Evolutionary conservation across 2,329 filamentous ascomycete genomes (phyloP), one percentile per base, ranked within the genome.

Genomic region (Alternaria brassicicola): DNA sequence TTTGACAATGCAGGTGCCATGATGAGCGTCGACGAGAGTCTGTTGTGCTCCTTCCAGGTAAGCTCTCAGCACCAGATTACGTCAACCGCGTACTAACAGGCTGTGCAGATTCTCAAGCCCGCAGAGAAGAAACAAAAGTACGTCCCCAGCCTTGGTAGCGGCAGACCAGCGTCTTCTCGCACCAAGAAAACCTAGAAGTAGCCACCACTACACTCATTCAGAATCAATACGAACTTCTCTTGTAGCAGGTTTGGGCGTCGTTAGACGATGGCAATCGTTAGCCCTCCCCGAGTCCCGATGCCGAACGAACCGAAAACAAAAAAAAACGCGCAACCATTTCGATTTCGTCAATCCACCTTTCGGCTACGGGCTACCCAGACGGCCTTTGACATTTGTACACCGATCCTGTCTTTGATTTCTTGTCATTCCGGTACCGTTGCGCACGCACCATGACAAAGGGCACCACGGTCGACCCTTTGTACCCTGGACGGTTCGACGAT

Each of bases 91-190:
- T 30, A 61, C 73, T 75, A 62, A 76, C 57, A 57, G 52, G 26
- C 26, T 23, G 15, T 41, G 10, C 57, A 96, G 92, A 98, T 99
- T 78, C 86, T 99, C 84, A 99, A 98, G 85, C 95, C 95, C 76
- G 95, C 95, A 81, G 95, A 99, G 88, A 99, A 99, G 89, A 99
- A 99, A 89, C 94, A 97, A 92, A 98, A 98, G 93, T 98, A 96
- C 85, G 93, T 96, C 78, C 86, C 88, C 83, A 85, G 84, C 83
- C 85, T 89, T 81, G 88, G 86, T 82, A 85, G 85, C 82, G 84
- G 86, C 83, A 86, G 84, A 83, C 85, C 86, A 79, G 83, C 86
- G 81, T 88, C 87, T 85, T 84, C 88, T 84, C 86, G 87, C 80
- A 84, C 85, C 83, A 91, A 89, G 80, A 84, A 86, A 79, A 87